Conservation (phyloP, 371 early-diverging fungal species). For the Mucor saturninus region DNA sequence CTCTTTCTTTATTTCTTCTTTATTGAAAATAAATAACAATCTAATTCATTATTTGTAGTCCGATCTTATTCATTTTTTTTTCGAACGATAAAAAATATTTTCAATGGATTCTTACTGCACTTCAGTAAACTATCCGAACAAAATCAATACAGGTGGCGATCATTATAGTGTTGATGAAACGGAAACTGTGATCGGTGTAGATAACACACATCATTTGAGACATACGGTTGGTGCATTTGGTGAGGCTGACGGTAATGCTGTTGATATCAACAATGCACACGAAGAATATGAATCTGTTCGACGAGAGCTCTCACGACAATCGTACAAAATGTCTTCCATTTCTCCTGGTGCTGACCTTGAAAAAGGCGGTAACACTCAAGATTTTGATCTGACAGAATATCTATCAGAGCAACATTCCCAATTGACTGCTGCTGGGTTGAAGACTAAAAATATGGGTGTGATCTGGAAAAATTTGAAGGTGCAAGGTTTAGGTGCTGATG, state of each 20-base stretch:
- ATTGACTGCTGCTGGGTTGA: slow-evolving; percentile 40
- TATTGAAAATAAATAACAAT: no score
- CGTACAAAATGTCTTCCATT: slow-evolving; percentile 7
- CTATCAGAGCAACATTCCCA: slow-evolving; percentile 28
- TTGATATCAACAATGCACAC: slow-evolving; percentile 43
- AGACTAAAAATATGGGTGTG: slow-evolving; percentile 54
- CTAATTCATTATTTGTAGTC: no score
- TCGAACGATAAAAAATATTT: no score
- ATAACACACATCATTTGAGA: neutral
- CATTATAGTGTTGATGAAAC: neutral
- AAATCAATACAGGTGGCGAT: neutral
- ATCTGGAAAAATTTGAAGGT: slow-evolving; percentile 50
- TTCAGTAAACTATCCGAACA: neutral
- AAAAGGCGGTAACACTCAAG: slow-evolving; percentile 23
- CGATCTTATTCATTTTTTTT: no score
- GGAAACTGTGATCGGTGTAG: neutral
- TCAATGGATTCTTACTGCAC: neutral
- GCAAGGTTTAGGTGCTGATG: slow-evolving; percentile 47
- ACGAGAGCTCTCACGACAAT: slow-evolving; percentile 45
- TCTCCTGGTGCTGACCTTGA: neutral
- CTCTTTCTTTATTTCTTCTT: no score
- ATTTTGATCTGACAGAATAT: slow-evolving; percentile 39
- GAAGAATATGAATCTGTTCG: slow-evolving; percentile 43
- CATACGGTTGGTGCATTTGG: slow-evolving; percentile 26
- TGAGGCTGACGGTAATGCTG: slow-evolving; percentile 47